A percentile compares a stretch with the other conserved stretches of the same genome.
phyloP scores from a whole-genome alignment of 768 basidiomycete genomes.

The Psilocybe subaeruginosa region DNA sequence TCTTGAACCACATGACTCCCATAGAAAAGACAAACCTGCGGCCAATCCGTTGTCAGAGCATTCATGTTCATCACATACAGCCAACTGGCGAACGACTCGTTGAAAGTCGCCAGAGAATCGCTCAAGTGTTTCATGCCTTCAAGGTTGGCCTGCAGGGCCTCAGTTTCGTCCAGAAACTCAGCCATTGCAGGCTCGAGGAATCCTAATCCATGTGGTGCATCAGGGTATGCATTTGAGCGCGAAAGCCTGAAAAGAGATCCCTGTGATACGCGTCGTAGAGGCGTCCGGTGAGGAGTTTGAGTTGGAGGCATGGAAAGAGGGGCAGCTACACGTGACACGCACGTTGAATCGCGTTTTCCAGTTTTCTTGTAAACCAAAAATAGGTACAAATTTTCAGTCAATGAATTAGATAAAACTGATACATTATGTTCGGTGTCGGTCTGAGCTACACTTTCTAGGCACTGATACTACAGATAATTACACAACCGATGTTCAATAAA shows the following conservation, averaged over 20 bases:
- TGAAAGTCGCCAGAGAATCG: constrained; percentile 81
- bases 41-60: constrained; percentile 92
- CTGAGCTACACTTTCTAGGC: background rate
- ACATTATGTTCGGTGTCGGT: background rate
- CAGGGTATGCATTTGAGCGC: constrained; percentile 69
- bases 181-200: constrained; percentile 85
- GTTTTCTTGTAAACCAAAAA: too few relatives aligned
- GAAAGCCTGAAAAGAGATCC: constrained; percentile 89
- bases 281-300: constrained; percentile 72
- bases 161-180: constrained; percentile 89
- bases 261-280: constrained; percentile 87
- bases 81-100: constrained; percentile 92
- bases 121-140: constrained; percentile 73
- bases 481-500: background rate
- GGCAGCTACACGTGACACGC: constrained; percentile 10
- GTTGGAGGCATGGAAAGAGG: constrained; percentile 26
- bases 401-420: background rate
- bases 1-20: background rate
- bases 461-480: constrained; percentile 1
- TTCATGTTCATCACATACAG: constrained; percentile 95
- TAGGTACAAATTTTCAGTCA: background rate
- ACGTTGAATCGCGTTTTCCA: background rate
- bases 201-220: constrained; percentile 82
- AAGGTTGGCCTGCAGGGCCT: constrained; percentile 75
- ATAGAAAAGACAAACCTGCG: constrained; percentile 54